Evolutionary conservation across 202 grass and related monocot species (phyloP).

Genomic region (Saccharum hybrid): DNA sequence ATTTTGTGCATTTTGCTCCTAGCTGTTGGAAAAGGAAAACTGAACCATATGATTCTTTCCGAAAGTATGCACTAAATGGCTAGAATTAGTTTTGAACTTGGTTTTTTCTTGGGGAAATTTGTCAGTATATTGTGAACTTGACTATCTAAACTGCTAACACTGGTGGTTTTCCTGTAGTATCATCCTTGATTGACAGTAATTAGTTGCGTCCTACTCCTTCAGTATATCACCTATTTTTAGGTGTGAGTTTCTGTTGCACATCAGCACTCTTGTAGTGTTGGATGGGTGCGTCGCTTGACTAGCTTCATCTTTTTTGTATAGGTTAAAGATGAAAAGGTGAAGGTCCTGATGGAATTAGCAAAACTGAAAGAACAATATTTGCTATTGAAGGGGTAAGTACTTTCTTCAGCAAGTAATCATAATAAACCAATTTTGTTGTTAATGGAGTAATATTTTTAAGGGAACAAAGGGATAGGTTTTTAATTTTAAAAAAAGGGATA

Average conservation of each 20-base stretch:
- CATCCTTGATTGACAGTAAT: slow-evolving; percentile 17
- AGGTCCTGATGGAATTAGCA: slow-evolving; percentile 83
- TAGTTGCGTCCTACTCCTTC: neutral
- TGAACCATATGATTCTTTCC: neutral
- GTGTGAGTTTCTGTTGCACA: neutral
- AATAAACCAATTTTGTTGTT: slow-evolving; percentile 2
- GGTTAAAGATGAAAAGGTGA: slow-evolving; percentile 95
- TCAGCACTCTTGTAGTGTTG: slow-evolving; percentile 3
- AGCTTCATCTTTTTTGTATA: slow-evolving; percentile 50
- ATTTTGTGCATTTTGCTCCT: slow-evolving; percentile 18
- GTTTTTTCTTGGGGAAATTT: neutral
- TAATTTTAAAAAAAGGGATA: neutral
- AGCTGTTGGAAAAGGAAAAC: slow-evolving; percentile 36
- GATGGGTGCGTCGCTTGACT: slow-evolving; percentile 5
- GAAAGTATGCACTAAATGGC: slow-evolving; percentile 35
- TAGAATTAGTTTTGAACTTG: slow-evolving; percentile 8
- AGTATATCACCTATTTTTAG: no score
- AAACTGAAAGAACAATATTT: slow-evolving; percentile 83
- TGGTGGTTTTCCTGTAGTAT: slow-evolving; percentile 11
- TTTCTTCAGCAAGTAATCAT: slow-evolving; percentile 28
- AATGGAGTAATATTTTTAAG: neutral
- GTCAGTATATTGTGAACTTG: neutral
- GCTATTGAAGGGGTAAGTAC: slow-evolving; percentile 71
- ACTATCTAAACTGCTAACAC: neutral
- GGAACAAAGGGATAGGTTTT: neutral